Base-by-base conservation (phyloP, 371 early-diverging fungal genomes). In the Cokeromyces recurvatus region DNA sequence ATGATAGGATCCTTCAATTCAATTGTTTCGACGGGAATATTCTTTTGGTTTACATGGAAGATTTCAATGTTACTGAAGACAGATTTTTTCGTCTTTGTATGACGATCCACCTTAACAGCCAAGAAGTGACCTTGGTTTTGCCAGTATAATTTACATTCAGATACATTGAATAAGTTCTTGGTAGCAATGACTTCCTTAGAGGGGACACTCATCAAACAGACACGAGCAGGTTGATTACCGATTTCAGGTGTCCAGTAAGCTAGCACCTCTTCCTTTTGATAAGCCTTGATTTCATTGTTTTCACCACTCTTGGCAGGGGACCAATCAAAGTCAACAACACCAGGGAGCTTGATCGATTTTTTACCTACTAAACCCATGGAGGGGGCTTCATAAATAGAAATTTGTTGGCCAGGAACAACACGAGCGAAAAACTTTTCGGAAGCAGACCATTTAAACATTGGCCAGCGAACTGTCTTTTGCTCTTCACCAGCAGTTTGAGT, bases 171-270 rank as follows among this genome's bases (percentile, higher is more conserved):
- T 81, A 98, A 79, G 72, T 96, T 96, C 86, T 97, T 98, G 49
- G 94, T 94, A 38, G 95, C 89, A 32, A 95, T 57, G 43, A 94
- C 81, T 45, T 90, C 84, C 64, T 88, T 84, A 59, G 59, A 67
- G 14, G 97, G 97, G 23, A 97, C 64, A 37, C 74, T 63, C 63
- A 94, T 70, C 44, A 98, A 64, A n/a, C 91, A 89, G 20, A 97
- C 94, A 64, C 96, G 84, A 7, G 97, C 97, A 48, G 98, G 98
- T 57, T 90, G 92, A 72, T 97, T 94, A 51, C 87, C 93, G 29
- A 79, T 74, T 64, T 95, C 97, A 34, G 95, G 95, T 21, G 92
- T 92, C 97, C 97, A 98, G 78, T 90, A 97, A 22, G 90, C 87
- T 39, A 98, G 56, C 50, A 89, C 62, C 63, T 60, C 61, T 36